These are phyloP conservation scores for Protomyces macrosporus DNA, from an alignment of 1,139 yeast genomes.

Conservation along the genomic window DNA sequence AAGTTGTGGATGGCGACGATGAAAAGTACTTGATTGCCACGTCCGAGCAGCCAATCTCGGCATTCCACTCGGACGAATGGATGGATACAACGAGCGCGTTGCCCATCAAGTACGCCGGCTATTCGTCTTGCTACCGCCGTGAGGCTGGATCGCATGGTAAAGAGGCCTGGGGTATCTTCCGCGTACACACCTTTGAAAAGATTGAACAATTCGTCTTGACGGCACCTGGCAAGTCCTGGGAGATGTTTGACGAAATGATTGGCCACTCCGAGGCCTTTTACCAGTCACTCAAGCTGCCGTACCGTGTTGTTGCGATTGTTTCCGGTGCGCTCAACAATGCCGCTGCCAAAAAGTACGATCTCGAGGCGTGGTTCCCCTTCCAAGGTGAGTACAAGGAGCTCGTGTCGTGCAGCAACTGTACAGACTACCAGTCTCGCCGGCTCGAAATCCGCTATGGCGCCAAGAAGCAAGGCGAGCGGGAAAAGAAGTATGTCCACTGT, in stretches of 20 bases:
- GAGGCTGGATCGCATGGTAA: constrained; percentile 99
- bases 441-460: constrained; percentile 98
- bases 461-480: constrained; percentile 89
- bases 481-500: constrained; percentile 97
- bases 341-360: constrained; percentile 96
- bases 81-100: constrained; percentile 93
- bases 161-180: constrained; percentile 99
- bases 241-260: constrained; percentile 93
- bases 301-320: constrained; percentile 95
- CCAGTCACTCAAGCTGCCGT: constrained; percentile 85
- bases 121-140: constrained; percentile 97
- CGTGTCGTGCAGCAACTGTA: constrained; percentile 97
- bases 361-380: constrained; percentile 99
- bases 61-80: constrained; percentile 98
- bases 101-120: constrained; percentile 91
- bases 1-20: constrained; percentile 93
- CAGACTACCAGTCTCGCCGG: constrained; percentile 98
- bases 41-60: constrained; percentile 98
- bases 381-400: constrained; percentile 97
- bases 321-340: constrained; percentile 98
- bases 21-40: constrained; percentile 98
- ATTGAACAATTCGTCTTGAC: constrained; percentile 93
- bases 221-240: constrained; percentile 98
- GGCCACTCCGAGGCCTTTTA: constrained; percentile 86
- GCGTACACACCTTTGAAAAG: constrained; percentile 97